Conservation (phyloP, 257 asterid species). For the Nicotiana benthamiana region DNA sequence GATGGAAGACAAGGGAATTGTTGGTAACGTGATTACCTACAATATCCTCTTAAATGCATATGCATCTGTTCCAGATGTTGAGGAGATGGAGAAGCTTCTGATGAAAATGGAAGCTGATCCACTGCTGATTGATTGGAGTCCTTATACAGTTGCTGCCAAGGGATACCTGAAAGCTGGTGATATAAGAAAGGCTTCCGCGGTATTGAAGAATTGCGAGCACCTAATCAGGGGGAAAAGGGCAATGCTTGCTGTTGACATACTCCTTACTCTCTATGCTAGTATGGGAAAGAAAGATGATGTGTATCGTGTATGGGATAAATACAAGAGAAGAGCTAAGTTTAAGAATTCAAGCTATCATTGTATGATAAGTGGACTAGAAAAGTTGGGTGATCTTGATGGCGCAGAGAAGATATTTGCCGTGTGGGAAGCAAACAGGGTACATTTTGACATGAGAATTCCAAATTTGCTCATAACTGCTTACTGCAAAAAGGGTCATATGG, state of each 20-base stretch:
- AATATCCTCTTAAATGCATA: constrained; percentile 26
- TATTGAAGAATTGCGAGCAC: constrained; percentile 27
- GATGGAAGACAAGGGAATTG: constrained; percentile 34
- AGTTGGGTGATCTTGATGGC: constrained; percentile 40
- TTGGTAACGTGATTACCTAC: constrained; percentile 16
- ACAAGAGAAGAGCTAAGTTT: constrained; percentile 8
- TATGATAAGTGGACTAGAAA: constrained; percentile 29
- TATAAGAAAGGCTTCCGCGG: constrained; percentile 19
- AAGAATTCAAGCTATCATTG: constrained; percentile 13
- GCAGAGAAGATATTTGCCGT: constrained; percentile 30
- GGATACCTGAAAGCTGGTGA: constrained; percentile 37
- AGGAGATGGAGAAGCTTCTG: constrained; percentile 38
- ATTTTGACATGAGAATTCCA: constrained; percentile 28
- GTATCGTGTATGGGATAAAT: constrained; percentile 31
- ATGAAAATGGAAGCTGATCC: constrained; percentile 47
- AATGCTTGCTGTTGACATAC: constrained; percentile 10
- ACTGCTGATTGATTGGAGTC: background rate
- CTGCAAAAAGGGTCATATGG: constrained; percentile 34
- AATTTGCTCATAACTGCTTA: constrained; percentile 23
- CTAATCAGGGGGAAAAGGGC: constrained; percentile 1
- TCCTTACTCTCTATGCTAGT: constrained; percentile 31
- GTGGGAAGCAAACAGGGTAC: constrained; percentile 18
- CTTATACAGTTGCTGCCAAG: constrained; percentile 29
- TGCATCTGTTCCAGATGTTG: constrained; percentile 20
- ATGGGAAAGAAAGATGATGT: constrained; percentile 34